Evolutionary conservation across 257 asterid genomes (phyloP).

Genomic region (Nemophila menziesii): DNA sequence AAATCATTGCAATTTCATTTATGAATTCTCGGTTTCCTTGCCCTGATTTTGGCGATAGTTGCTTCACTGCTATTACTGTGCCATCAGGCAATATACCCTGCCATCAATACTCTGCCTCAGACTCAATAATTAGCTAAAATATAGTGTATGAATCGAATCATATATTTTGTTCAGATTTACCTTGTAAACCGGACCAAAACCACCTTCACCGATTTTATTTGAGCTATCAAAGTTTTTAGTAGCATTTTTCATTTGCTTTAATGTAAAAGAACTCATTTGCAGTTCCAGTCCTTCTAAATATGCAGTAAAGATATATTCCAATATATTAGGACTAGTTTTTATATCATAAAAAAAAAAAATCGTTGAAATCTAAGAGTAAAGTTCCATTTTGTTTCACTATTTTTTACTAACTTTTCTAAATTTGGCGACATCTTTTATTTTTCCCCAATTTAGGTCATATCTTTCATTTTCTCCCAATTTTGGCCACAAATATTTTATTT

Average conservation of each 20-base stretch:
- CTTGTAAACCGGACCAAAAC: slow-evolving; percentile 93
- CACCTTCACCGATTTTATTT: slow-evolving; percentile 92
- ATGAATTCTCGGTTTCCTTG: slow-evolving; percentile 83
- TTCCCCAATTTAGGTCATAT: no score
- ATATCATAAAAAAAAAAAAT: no score
- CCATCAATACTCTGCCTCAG: slow-evolving; percentile 16
- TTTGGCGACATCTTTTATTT: no score
- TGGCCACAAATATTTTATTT: no score
- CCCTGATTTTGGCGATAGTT: slow-evolving; percentile 64
- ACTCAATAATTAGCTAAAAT: background rate
- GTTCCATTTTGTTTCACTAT: no score
- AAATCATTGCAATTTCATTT: slow-evolving; percentile 78
- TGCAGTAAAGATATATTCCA: slow-evolving; percentile 16
- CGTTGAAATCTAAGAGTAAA: no score
- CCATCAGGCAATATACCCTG: slow-evolving; percentile 70
- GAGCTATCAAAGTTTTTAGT: slow-evolving; percentile 62
- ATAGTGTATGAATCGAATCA: background rate
- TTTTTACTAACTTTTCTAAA: no score
- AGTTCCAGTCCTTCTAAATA: slow-evolving; percentile 52
- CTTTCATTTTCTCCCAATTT: no score
- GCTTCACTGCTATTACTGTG: slow-evolving; percentile 71
- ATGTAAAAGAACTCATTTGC: slow-evolving; percentile 54
- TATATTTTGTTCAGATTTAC: slow-evolving; percentile 17
- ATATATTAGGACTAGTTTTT: background rate
- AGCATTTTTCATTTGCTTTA: slow-evolving; percentile 77